Evolutionary conservation across 2,329 filamentous ascomycete species (phyloP), one percentile per base, ranked within the genome.

Genomic region (Diaporthe sp.): DNA sequence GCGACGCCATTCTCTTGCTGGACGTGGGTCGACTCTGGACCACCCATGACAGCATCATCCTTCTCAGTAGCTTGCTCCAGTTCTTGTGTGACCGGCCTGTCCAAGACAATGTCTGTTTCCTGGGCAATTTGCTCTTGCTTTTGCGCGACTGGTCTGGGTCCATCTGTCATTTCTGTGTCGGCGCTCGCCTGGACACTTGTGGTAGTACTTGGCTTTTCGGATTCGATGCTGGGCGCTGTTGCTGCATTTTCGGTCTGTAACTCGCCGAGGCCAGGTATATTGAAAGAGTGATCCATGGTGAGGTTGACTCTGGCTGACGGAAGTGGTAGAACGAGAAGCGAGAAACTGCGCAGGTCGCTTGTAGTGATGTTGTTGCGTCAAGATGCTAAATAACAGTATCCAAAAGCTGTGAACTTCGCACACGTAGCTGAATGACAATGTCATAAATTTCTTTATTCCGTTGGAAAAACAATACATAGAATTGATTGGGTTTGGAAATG

Each of bases 181-280:
- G 54, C 30, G 7, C 22, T 72, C 42, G 60, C 28, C 25, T 74
- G 45, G 8, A 13, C 33, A 71, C 66, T 78, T 72, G 76, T 76
- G 71, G 77, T 30, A 30, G 35, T 19, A 45, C 45, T 52, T 30
- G 45, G 30, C 13, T 71, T 74, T 50, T 80, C 77, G 68, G 79
- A 74, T 1, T 77, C 76, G 55, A 79, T 77, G 50, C 76, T 78
- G 19, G 78, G 70, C n/a, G 47, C 35, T 7, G 78, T 77, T 8
- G 78, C 71, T 38, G 73, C 67, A 70, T 80, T 77, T 50, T 78
- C 79, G 5, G 77, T 67, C 71, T 77, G 77, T 19, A 78, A 78
- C 57, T 79, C 75, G 76, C 80, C 81, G 17, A 82, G 80, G 72
- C 81, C 80, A 15, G 81, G 80, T n/a, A 82, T 82, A 33, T 77